Conservation (phyloP, 257 asterid genomes). For the Ocimum tenuiflorum region DNA sequence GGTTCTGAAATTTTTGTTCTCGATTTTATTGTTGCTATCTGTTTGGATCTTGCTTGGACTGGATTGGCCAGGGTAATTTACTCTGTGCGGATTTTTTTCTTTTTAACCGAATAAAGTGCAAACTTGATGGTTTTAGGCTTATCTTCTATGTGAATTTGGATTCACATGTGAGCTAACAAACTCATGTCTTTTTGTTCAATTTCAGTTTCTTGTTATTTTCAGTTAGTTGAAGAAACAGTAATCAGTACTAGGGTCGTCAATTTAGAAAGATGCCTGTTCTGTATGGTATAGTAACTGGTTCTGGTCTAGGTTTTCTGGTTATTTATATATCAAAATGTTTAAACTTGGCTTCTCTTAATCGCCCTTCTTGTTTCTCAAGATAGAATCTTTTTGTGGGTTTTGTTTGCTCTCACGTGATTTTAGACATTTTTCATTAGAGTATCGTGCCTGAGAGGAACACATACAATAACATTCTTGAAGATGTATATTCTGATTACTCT, state of each 20-base stretch:
- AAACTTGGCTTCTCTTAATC: background rate
- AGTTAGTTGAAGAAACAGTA: background rate
- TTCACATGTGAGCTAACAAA: background rate
- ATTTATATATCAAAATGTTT: background rate
- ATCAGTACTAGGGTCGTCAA: background rate
- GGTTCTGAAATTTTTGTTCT: background rate
- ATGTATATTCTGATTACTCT: background rate
- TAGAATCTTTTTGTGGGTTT: conserved; percentile 8
- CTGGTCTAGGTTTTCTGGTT: background rate
- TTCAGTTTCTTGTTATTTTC: background rate
- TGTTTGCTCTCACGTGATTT: background rate
- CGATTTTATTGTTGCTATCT: background rate
- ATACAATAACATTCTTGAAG: background rate
- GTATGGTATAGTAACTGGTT: background rate
- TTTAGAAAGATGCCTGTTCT: background rate
- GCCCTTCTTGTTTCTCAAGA: background rate
- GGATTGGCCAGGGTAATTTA: background rate
- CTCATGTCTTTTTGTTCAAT: background rate
- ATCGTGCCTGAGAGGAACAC: background rate
- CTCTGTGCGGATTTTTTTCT: background rate
- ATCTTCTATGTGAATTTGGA: background rate
- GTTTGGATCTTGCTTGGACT: conserved; percentile 12
- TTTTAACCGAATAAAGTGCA: background rate
- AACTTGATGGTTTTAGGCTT: conserved; percentile 12
- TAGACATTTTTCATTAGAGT: conserved; percentile 9